Evolutionary conservation across 495 filamentous ascomycete species (phyloP).

Genomic region (Penicillium arizonense): DNA sequence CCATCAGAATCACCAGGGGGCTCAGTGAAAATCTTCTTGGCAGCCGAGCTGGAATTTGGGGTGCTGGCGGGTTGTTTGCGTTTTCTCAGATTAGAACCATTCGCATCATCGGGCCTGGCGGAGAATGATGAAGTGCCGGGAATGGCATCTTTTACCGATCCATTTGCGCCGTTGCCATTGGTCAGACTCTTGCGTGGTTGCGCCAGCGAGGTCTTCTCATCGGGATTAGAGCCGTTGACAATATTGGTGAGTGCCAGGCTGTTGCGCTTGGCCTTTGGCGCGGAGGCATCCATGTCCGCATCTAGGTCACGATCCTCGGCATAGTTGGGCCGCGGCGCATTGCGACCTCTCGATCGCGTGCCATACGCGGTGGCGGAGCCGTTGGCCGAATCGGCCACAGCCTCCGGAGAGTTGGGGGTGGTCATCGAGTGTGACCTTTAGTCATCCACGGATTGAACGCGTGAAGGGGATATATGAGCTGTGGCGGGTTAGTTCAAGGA

Average conservation of each 20-base stretch:
- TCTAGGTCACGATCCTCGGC: conserved; percentile 95
- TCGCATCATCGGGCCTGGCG: conserved; percentile 43
- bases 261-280: conserved; percentile 39
- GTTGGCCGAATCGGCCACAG: conserved; percentile 39
- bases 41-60: conserved; percentile 31
- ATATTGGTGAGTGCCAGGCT: conserved; percentile 23
- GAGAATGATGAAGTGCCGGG: conserved; percentile 65
- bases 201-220: conserved; percentile 44
- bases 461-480: conserved; percentile 19
- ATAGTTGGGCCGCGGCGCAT: conserved; percentile 86
- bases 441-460: conserved; percentile 28
- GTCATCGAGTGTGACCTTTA: conserved; percentile 50
- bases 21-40: conserved; percentile 45
- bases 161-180: conserved; percentile 33
- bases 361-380: conserved; percentile 72
- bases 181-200: conserved; percentile 43
- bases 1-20: conserved; percentile 40
- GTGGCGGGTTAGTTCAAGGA: conserved; percentile 13
- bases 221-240: conserved; percentile 35
- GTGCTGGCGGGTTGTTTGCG: conserved; percentile 70
- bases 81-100: conserved; percentile 60
- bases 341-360: conserved; percentile 90
- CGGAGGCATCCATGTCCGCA: conserved; percentile 65
- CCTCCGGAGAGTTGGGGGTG: conserved; percentile 46
- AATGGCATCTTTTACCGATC: conserved; percentile 51